Evolutionary conservation across 139 green algal genomes (phyloP), one percentile per base, ranked within the genome.

Genomic region (Auxenochlorella pyrenoidosa): DNA sequence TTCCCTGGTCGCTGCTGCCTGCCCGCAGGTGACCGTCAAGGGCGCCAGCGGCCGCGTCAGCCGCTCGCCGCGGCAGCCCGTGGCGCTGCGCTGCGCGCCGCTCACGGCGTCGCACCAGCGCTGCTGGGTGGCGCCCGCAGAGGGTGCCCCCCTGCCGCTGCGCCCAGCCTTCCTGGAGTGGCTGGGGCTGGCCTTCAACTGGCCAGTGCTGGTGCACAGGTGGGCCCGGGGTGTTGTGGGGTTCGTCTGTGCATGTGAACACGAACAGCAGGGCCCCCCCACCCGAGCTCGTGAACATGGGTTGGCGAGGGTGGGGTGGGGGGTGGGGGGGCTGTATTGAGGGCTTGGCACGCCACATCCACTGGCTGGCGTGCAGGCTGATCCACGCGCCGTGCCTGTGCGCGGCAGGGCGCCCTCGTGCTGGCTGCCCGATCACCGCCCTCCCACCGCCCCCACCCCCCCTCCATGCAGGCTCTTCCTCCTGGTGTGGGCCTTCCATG

Each of bases 171-270:
- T 41, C 26, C 21, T 86, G 32, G 90, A 92, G 80, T 83, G 78
- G 78, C 34, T 91, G 13, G 68, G 72, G 3, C 86, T 94, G 81
- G 68, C 63, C 41, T 65, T 88, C 24, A 90, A 94, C 85, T 91
- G 85, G 90, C 83, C 86, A 0, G 78, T 86, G 10, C 47, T 92
- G 70, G 79, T 86, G 28, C 84, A 90, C 84, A 84, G 63, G 87
- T 86, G 75, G 34, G 28, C 73, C n/a, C n/a, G n/a, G n/a, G n/a
- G n/a, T n/a, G n/a, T n/a, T n/a, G n/a, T n/a, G n/a, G n/a, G n/a
- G n/a, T n/a, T n/a, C n/a, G n/a, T n/a, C n/a, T n/a, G n/a, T n/a
- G n/a, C n/a, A n/a, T n/a, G n/a, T n/a, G n/a, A n/a, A n/a, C n/a
- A n/a, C n/a, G n/a, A n/a, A n/a, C n/a, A n/a, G n/a, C n/a, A n/a